Conservation (phyloP, 805 yeast genomes). For the Saturnispora diversa region DNA sequence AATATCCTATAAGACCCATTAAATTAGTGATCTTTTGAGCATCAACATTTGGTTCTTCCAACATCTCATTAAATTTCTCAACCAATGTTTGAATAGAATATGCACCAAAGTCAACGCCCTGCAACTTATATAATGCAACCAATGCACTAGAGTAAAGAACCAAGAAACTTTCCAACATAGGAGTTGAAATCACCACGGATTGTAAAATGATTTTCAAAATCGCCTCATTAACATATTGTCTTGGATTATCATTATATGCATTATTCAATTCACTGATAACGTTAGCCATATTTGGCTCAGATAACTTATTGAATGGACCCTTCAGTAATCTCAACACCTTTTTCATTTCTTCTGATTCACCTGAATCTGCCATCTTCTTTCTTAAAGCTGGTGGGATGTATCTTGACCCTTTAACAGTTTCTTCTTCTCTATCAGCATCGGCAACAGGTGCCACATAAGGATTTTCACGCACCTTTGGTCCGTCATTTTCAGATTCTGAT, state of each 20-base stretch:
- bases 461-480: constrained; percentile 46
- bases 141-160: constrained; percentile 71
- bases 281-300: constrained; percentile 72
- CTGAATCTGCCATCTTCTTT: constrained; percentile 34
- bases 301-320: constrained; percentile 79
- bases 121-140: constrained; percentile 63
- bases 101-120: constrained; percentile 90
- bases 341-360: constrained; percentile 37
- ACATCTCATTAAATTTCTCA: constrained; percentile 50
- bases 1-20: constrained; percentile 64
- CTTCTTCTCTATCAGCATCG: constrained; percentile 14
- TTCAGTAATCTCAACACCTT: constrained; percentile 58
- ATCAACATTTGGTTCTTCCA: constrained; percentile 22
- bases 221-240: constrained; percentile 70
- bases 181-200: constrained; percentile 53
- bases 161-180: constrained; percentile 70
- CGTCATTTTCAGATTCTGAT: constrained; percentile 24
- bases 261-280: constrained; percentile 63
- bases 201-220: constrained; percentile 57
- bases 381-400: constrained; percentile 89
- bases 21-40: constrained; percentile 42
- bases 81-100: constrained; percentile 69
- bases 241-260: constrained; percentile 57
- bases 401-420: constrained; percentile 28
- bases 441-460: constrained; percentile 63